Evolutionary conservation across 306 rosid genomes (phyloP).

Genomic region (Cucumis sativus): DNA sequence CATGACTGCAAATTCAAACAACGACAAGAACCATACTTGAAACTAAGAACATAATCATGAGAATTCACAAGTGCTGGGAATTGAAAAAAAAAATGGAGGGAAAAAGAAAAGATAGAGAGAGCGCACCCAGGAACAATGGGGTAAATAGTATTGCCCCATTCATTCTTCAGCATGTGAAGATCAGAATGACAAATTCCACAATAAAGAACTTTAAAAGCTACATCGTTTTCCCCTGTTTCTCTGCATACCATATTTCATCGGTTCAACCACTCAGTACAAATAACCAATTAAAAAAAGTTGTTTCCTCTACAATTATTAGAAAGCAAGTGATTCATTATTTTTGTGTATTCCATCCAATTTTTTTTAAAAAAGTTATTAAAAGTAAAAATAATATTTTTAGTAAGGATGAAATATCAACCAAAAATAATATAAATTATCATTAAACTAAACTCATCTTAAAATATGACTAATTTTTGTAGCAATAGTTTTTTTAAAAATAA

Average conservation of each 20-base stretch:
- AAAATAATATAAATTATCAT: no score
- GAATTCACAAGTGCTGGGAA: background rate
- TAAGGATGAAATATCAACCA: no score
- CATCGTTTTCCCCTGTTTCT: constrained; percentile 15
- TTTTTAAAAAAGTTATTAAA: no score
- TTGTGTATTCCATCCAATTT: no score
- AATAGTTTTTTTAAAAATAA: no score
- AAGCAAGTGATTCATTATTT: no score
- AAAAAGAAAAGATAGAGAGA: no score
- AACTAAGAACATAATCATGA: background rate
- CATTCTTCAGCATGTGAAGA: constrained; percentile 12
- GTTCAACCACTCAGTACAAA: background rate
- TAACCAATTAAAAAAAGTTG: background rate
- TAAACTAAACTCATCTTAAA: no score
- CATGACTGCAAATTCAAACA: constrained; percentile 6
- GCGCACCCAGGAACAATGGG: constrained; percentile 12
- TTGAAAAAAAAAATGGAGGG: background rate
- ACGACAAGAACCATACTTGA: background rate
- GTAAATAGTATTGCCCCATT: background rate
- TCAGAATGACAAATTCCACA: constrained; percentile 24
- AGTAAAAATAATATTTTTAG: no score
- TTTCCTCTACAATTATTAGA: background rate
- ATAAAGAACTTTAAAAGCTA: constrained; percentile 6
- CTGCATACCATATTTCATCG: background rate
- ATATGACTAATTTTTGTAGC: no score